These are phyloP conservation scores for Tanacetum coccineum DNA, from an alignment of 129 eudicot species.

Conservation along the genomic window DNA sequence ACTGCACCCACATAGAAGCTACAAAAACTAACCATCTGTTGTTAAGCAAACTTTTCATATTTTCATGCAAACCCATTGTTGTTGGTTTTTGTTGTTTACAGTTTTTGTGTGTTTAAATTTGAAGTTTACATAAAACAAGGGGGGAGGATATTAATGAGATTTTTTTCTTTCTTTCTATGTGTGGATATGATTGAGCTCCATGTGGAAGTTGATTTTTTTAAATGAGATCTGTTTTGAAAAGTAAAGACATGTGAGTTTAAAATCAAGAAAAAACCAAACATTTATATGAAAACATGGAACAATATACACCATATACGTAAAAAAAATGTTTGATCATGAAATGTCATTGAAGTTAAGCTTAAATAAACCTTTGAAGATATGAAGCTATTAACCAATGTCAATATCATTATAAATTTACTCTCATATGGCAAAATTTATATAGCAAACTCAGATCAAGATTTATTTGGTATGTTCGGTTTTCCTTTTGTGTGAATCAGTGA, in stretches of 20 bases:
- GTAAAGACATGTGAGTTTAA: background rate
- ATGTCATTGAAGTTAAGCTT: background rate
- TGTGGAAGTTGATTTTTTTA: background rate
- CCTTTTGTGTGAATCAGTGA: too few species aligned
- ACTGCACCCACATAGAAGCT: slow-evolving; percentile 76
- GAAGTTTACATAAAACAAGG: background rate
- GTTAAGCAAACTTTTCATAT: slow-evolving; percentile 26
- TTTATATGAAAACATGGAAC: background rate
- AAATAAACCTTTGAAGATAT: too few species aligned
- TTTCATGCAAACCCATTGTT: slow-evolving; percentile 18
- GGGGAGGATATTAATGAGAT: background rate
- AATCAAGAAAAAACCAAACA: background rate
- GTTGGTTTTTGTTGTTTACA: background rate
- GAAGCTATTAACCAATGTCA: too few species aligned
- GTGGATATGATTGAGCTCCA: background rate
- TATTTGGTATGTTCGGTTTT: too few species aligned
- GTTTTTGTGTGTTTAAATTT: background rate
- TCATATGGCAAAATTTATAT: too few species aligned
- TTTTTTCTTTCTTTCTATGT: background rate
- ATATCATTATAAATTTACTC: too few species aligned
- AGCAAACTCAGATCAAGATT: too few species aligned
- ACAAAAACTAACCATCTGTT: slow-evolving; percentile 65
- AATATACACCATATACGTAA: background rate
- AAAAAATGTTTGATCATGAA: background rate
- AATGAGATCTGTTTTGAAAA: background rate